Evolutionary conservation across 108 stramenopile species (phyloP).

Genomic region (Nitzschia sp.): DNA sequence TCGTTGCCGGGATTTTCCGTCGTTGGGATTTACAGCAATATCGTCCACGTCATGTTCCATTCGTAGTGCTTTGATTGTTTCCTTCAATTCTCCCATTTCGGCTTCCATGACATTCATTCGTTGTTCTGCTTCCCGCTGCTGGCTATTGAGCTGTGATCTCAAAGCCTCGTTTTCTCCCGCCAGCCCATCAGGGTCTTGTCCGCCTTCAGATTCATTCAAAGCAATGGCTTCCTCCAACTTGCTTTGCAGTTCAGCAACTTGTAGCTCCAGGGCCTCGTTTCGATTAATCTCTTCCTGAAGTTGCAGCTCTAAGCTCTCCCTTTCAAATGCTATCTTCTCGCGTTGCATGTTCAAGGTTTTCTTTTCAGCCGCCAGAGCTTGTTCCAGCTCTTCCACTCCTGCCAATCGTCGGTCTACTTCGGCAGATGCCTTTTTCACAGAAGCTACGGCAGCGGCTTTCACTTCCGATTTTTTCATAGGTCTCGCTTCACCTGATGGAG

Average conservation of each 20-base stretch:
- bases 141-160: background rate
- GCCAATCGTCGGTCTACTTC: background rate
- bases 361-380: background rate
- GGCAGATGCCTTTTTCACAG: conserved; percentile 4
- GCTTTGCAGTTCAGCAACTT: conserved; percentile 5
- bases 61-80: background rate
- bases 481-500: background rate
- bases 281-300: conserved; percentile 11
- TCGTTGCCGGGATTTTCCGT: conserved; percentile 21
- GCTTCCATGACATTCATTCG: conserved; percentile 3
- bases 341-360: conserved; percentile 7
- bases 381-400: background rate
- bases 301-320: conserved; percentile 15
- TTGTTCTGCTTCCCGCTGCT: background rate
- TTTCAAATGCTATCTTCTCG: conserved; percentile 15
- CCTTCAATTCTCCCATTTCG: conserved; percentile 4
- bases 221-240: conserved; percentile 1
- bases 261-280: background rate
- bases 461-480: conserved; percentile 2
- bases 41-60: background rate
- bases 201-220: background rate
- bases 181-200: too few relatives aligned
- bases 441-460: background rate
- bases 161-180: background rate
- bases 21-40: background rate